These are phyloP conservation scores for Syzygium oleosum DNA, from an alignment of 345 rosid genomes.

Conservation along the genomic window DNA sequence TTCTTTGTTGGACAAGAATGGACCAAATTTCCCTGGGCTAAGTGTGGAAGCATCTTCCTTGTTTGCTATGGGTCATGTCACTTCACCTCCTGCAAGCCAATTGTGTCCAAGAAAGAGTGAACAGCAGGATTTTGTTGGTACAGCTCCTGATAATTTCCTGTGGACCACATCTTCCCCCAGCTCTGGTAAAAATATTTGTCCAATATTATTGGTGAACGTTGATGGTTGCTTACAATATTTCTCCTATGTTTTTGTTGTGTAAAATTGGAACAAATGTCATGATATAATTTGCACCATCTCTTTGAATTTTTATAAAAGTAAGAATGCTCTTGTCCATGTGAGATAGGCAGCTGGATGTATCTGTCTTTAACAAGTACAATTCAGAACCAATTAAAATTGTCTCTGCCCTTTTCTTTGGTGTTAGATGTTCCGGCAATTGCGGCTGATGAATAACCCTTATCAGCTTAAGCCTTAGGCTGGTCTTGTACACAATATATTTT, in stretches of 20 bases:
- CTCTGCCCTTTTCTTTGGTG: neutral
- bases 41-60: conserved; percentile 15
- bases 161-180: conserved; percentile 38
- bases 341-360: neutral
- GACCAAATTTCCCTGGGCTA: conserved; percentile 6
- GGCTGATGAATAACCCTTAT: neutral
- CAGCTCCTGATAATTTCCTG: conserved; percentile 8
- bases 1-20: conserved; percentile 27
- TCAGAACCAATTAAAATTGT: neutral
- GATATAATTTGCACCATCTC: neutral
- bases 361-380: neutral
- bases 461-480: neutral
- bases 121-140: conserved; percentile 14
- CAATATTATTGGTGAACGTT: neutral
- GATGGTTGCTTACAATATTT: neutral
- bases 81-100: conserved; percentile 23
- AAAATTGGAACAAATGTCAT: neutral
- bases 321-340: neutral
- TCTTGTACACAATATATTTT: neutral
- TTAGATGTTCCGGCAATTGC: neutral
- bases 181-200: conserved; percentile 30
- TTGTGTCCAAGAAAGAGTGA: conserved; percentile 31
- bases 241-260: neutral
- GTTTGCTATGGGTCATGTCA: conserved; percentile 13
- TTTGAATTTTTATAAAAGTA: neutral